Evolutionary conservation across 23 red algal genomes (phyloP), one percentile per base, ranked within the genome.

Genomic region (Chondrus crispus): DNA sequence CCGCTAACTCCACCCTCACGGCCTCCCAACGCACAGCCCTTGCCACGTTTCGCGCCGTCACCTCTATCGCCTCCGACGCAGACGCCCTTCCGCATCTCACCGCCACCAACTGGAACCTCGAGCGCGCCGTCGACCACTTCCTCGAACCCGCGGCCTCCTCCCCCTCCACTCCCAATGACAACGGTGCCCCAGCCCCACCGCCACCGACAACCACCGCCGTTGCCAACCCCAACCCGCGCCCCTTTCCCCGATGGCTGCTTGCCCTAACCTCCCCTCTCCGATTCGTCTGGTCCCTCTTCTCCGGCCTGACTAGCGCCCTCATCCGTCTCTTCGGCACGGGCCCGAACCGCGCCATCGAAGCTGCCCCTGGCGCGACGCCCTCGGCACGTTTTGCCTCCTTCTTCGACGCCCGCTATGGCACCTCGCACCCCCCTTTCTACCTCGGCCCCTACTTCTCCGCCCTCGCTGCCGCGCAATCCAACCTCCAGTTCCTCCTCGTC

Each of bases 401-500:
- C 48, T 92, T 84, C 79, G 62, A 92, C 53, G 55, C 53, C 4
- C 75, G 76, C 38, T 77, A 92, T n/a, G 79, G 89, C 66, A 47
- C 53, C 14, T 36, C 45, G 16, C 76, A 74, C 36, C 89, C 89
- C 58, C 51, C 64, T n/a, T 92, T 82, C 40, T 71, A 83, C 47
- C 33, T 52, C 43, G 76, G 73, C 66, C 40, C 58, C 26, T 92
- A 92, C 33, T 28, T 92, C 20, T 43, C 58, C 44, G 89, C 89
- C 2, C 77, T 92, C 8, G 30, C 75, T 16, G 29, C 64, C 44
- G 89, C 89, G 35, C 76, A 84, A 32, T 6, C 77, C 1, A 48
- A 92, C 38, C 76, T 96, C 83, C 84, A 95, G 85, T 95, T 98
- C 68, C 83, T 95, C 13, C 41, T 98, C 19, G 93, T 98, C 14